These are phyloP conservation scores for Zymoseptoria tritici DNA, from an alignment of 2,329 filamentous ascomycete genomes.

Conservation along the genomic window DNA sequence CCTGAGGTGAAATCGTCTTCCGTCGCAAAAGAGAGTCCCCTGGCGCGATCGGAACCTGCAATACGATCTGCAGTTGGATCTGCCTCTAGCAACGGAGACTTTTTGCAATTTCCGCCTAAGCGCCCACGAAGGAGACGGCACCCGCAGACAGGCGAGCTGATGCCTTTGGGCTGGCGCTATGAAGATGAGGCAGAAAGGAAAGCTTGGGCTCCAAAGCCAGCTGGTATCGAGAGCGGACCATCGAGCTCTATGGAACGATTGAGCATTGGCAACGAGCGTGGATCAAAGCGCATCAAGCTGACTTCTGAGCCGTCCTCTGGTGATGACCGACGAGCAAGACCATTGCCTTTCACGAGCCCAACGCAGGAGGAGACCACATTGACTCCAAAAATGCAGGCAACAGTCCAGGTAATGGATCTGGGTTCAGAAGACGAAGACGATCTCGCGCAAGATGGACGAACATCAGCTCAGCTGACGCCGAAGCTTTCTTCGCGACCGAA, in stretches of 20 bases:
- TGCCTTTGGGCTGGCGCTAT: slow-evolving; percentile 27
- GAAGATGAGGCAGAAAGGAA: slow-evolving; percentile 12
- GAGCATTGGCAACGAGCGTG: slow-evolving; percentile 15
- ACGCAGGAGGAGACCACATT: not conserved
- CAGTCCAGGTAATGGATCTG: not conserved
- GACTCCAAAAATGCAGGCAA: not conserved
- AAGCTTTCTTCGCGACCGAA: not conserved
- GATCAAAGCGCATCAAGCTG: slow-evolving; percentile 14
- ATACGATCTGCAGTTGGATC: not conserved
- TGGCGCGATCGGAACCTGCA: not conserved
- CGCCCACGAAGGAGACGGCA: slow-evolving; percentile 23
- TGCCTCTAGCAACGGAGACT: not conserved
- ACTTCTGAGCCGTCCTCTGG: slow-evolving; percentile 11
- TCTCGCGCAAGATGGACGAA: not conserved
- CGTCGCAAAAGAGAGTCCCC: not conserved
- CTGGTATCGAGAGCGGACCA: not conserved
- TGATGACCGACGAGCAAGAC: slow-evolving; percentile 3
- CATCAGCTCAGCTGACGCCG: not conserved
- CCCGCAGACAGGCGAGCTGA: slow-evolving; percentile 25
- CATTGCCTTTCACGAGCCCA: not conserved
- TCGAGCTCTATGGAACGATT: slow-evolving; percentile 6
- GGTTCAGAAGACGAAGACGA: not conserved
- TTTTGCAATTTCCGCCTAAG: slow-evolving; percentile 7
- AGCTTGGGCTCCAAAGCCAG: slow-evolving; percentile 1
- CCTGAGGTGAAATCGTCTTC: not conserved